These are phyloP conservation scores for Chionographis japonica DNA, from an alignment of 106 monocot species.

Conservation along the genomic window DNA sequence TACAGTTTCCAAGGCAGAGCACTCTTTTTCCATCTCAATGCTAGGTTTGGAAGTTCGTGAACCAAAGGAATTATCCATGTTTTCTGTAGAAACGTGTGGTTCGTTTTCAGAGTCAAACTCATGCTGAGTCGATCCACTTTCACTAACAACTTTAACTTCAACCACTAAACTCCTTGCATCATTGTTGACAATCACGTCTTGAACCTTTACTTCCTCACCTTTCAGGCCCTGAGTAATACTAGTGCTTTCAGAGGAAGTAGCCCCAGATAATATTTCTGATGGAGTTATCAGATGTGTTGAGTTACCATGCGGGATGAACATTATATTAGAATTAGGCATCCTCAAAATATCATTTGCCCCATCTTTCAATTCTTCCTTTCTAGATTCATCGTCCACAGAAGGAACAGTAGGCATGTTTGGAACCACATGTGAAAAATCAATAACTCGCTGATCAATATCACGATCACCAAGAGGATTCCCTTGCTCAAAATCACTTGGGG, in stretches of 20 bases:
- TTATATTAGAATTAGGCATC: conserved; percentile 30
- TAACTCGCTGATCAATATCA: conserved; percentile 21
- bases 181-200: conserved; percentile 25
- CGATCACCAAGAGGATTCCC: conserved; percentile 22
- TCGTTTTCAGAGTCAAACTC: conserved; percentile 44
- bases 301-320: conserved; percentile 30
- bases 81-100: conserved; percentile 16
- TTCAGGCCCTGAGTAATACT: conserved; percentile 9
- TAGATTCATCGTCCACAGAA: conserved; percentile 18
- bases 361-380: conserved; percentile 34
- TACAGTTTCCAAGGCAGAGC: conserved; percentile 9
- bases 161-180: conserved; percentile 21
- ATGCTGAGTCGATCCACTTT: conserved; percentile 19
- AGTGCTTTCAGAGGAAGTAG: conserved; percentile 39
- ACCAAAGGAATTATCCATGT: conserved; percentile 20
- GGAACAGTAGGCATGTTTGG: conserved; percentile 19
- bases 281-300: conserved; percentile 82
- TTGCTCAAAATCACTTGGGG: conserved; percentile 28
- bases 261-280: conserved; percentile 69
- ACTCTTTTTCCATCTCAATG: conserved; percentile 25
- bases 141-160: conserved; percentile 45
- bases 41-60: conserved; percentile 18
- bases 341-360: conserved; percentile 28
- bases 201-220: conserved; percentile 31
- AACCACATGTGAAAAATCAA: conserved; percentile 23